Evolutionary conservation across 495 filamentous ascomycete species (phyloP).

Genomic region (Neurospora tetrasperma): DNA sequence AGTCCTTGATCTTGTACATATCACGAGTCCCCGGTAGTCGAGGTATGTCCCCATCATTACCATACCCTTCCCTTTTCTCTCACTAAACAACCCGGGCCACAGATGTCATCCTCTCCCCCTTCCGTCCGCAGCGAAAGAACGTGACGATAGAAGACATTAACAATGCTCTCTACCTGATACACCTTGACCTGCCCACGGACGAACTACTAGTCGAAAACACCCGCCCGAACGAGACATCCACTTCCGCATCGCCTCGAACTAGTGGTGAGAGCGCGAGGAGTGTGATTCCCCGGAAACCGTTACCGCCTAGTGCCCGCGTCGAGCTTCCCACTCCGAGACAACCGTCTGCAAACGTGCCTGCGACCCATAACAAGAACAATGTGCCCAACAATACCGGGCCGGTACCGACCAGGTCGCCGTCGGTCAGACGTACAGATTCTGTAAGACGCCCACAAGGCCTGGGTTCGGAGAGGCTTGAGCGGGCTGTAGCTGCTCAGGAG

Average conservation of each 20-base stretch:
- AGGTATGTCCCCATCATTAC: slow-evolving; percentile 44
- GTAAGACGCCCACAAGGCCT: neutral
- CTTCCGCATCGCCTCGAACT: slow-evolving; percentile 34
- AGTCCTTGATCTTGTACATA: slow-evolving; percentile 76
- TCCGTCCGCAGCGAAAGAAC: slow-evolving; percentile 77
- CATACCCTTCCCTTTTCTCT: neutral
- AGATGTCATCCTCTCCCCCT: slow-evolving; percentile 92
- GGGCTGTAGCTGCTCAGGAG: neutral
- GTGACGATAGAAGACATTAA: slow-evolving; percentile 81
- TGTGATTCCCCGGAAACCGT: slow-evolving; percentile 34
- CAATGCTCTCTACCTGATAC: slow-evolving; percentile 82
- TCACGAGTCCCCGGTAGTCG: slow-evolving; percentile 82
- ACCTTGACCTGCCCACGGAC: slow-evolving; percentile 57
- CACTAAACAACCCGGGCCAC: slow-evolving; percentile 8
- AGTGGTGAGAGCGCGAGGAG: slow-evolving; percentile 36
- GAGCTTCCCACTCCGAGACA: neutral
- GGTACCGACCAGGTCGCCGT: neutral
- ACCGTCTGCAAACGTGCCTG: neutral
- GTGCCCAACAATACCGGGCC: neutral
- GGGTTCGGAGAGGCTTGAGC: neutral
- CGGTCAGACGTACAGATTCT: neutral
- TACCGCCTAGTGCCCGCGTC: slow-evolving; percentile 19
- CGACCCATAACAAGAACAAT: neutral
- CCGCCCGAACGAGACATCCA: slow-evolving; percentile 20
- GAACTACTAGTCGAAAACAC: slow-evolving; percentile 38